Base-by-base conservation (phyloP, 1,284 basidiomycete species). In the Leccinum brunneo-olivaceum region DNA sequence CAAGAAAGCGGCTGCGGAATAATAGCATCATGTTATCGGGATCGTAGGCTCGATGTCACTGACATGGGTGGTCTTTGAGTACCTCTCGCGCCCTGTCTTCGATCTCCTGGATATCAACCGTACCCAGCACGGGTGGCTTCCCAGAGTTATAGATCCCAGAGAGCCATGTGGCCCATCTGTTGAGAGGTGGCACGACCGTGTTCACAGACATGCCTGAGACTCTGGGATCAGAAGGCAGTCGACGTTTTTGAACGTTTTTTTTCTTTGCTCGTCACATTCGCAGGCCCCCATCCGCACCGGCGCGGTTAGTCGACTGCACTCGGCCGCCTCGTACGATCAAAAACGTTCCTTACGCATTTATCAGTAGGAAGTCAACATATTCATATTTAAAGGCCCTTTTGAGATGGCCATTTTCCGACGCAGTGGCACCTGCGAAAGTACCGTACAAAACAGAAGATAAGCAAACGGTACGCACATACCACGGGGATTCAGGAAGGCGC, bases 1-100 rank as follows among this genome's bases (percentile, higher is more conserved):
- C 58, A 70, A 61, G 62, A 79, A 86, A 12, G 78, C 73, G 8
- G 69, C 82, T 84, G 39, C n/a, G 25, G 14, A 36, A 37, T 41
- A 34, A 41, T 6, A 24, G 5, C 6, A 7, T 34, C 25, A 15
- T 8, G 35, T 28, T 6, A 12, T 18, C 16, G 6, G 9, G 9
- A 39, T 23, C 1, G 19, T 23, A 4, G 16, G 10, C 14, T 48
- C 30, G 9, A 19, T 6, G 12, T 29, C 24, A 34, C 61, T 37
- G 48, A 68, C 71, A 64, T 48, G 61, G 54, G 25, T 53, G 53
- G 40, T 67, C 60, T 51, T 68, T 63, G 39, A 75, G 64, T 41
- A 61, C 67, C 53, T 74, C 66, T 23, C 61, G 61, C 4, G 71
- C 73, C 34, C 62, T 64, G 6, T 66, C 57, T 48, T 74, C 73